Evolutionary conservation across 495 filamentous ascomycete genomes (phyloP).

Genomic region (Peziza echinospora): DNA sequence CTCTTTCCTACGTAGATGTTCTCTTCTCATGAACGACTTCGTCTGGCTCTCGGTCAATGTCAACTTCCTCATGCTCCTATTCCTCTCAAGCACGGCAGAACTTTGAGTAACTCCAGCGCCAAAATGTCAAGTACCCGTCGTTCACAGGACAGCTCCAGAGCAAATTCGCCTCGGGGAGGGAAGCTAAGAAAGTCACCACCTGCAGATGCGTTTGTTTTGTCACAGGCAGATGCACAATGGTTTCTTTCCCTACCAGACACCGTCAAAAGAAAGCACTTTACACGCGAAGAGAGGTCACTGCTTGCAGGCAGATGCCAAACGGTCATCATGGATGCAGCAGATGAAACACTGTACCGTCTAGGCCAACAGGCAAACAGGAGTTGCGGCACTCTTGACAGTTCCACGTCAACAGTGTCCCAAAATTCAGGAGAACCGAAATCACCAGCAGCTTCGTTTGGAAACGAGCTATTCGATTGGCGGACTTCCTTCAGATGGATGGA

Average conservation of each 20-base stretch:
- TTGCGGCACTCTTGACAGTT: slow-evolving; percentile 10
- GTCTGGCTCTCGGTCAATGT: slow-evolving; percentile 22
- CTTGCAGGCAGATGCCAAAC: slow-evolving; percentile 34
- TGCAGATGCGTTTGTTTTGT: slow-evolving; percentile 21
- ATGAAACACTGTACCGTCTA: slow-evolving; percentile 39
- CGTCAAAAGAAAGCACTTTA: slow-evolving; percentile 46
- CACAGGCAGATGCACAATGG: slow-evolving; percentile 44
- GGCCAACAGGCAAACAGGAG: slow-evolving; percentile 12
- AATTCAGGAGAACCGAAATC: slow-evolving; percentile 19
- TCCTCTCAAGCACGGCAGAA: slow-evolving; percentile 20
- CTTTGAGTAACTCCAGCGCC: slow-evolving; percentile 17
- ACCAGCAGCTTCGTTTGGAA: slow-evolving; percentile 17
- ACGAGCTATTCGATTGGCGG: slow-evolving; percentile 34
- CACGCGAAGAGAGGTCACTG: slow-evolving; percentile 46
- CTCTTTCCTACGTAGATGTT: slow-evolving; percentile 1
- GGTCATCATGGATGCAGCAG: slow-evolving; percentile 46
- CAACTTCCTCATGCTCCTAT: no score
- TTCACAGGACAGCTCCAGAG: slow-evolving; percentile 22
- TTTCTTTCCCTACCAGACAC: slow-evolving; percentile 50
- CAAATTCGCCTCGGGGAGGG: slow-evolving; percentile 5
- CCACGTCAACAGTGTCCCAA: slow-evolving; percentile 4
- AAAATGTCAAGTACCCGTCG: slow-evolving; percentile 18
- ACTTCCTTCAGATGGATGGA: slow-evolving; percentile 65
- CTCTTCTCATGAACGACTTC: slow-evolving; percentile 21
- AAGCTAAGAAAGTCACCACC: slow-evolving; percentile 8